Evolutionary conservation across 164 flowering plant species (phyloP), one percentile per base, ranked within the genome.

Genomic region (Brasenia schreberi): DNA sequence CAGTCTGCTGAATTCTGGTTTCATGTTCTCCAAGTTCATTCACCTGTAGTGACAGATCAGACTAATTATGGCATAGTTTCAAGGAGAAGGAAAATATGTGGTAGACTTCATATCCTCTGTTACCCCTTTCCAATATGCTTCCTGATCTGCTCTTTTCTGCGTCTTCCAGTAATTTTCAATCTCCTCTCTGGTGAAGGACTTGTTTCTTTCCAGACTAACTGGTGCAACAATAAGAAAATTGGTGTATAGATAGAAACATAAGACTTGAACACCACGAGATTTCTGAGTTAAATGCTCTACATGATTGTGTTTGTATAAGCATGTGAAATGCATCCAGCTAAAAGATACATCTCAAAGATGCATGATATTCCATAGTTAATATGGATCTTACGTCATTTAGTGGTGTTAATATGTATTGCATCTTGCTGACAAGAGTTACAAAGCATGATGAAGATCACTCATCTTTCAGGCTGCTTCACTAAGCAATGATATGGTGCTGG

Each of bases 161-260:
- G 33, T 12, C 43, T 18, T 59, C 69, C 69, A 17, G 64, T 16
- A 60, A 39, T 58, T 18, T 12, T 67, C 69, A 7, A 67, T 58
- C 49, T 59, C 69, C 59, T 67, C 69, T 67, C 59, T 67, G 19
- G 69, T 67, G 16, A 59, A 60, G 33, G 69, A 67, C 59, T 43
- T 59, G 63, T 67, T 67, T 44, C 69, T 67, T 44, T 16, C 17
- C 5, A 23, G 39, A 33, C 12, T n/a, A 43, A 67, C 69, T 67
- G 60, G 33, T 18, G 19, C 33, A 18, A 61, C 12, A 61, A 9
- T 18, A 61, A 61, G 18, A 23, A 11, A 61, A 61, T 11, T n/a
- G 18, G 12, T 2, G 18, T 14, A 49, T 9, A 9, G 16, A 49
- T 49, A 49, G 56, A 49, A 9, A 14, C 16, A 14, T 14, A 49